Conservation (phyloP, 768 basidiomycete genomes). For the Mrakia gelida region DNA sequence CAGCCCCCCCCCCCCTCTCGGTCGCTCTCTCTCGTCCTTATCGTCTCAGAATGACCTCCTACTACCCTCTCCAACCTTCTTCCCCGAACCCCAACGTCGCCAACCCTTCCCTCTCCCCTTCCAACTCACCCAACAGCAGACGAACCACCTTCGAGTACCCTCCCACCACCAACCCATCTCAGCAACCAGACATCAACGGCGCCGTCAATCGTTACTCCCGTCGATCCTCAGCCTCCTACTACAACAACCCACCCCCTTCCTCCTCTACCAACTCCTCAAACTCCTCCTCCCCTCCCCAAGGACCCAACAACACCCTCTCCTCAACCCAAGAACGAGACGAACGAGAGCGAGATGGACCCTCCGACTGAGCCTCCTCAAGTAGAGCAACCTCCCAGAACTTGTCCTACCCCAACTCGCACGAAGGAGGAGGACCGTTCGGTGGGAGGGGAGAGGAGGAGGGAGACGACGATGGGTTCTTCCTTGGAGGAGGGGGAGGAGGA, state of each 20-base stretch:
- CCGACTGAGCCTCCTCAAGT: background rate
- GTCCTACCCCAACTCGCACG: conserved; percentile 5
- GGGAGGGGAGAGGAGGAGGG: too few species aligned
- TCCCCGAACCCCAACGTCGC: background rate
- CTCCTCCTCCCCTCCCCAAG: background rate
- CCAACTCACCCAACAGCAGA: background rate
- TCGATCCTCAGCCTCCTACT: background rate
- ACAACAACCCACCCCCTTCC: background rate
- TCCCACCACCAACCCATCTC: background rate
- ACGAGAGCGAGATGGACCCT: conserved; percentile 1
- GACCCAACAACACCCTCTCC: background rate
- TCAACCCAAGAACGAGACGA: background rate
- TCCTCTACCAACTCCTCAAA: background rate
- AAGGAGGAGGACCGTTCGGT: background rate
- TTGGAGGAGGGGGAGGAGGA: conserved; percentile 9
- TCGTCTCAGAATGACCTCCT: background rate
- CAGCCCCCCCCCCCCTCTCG: background rate
- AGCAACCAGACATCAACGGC: too few species aligned
- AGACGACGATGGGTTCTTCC: background rate
- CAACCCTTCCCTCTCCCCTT: background rate
- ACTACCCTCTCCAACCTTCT: background rate
- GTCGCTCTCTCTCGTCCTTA: background rate
- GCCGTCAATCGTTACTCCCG: background rate
- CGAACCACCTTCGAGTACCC: background rate
- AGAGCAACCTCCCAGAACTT: background rate